Base-by-base conservation (phyloP, 2,329 filamentous ascomycete genomes). In the Colletotrichum coccodes region DNA sequence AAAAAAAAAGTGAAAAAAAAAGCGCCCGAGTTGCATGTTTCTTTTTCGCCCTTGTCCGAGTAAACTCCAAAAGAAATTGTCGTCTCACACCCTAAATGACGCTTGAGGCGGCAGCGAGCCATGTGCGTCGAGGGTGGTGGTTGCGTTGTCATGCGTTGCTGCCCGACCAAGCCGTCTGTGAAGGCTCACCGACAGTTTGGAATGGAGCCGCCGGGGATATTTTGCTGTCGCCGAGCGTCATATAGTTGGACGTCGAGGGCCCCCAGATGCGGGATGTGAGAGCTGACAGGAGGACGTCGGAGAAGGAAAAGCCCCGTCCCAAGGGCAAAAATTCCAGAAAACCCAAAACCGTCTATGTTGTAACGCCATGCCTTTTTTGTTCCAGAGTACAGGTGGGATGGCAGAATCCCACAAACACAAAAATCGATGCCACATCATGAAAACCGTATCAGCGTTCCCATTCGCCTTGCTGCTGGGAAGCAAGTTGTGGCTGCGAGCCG, bases 401-500 rank as follows among this genome's bases (percentile, higher is more conserved):
- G 32, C 67, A 56, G 23, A 44, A 58, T 59, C 65, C 61, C 61
- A 60, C 58, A 66, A 71, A 71, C 42, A 63, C 71, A 63, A 47
- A 66, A 68, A 65, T 63, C 52, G 64, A 71, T 71, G 68, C 70
- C 67, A 65, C 68, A 65, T 66, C 68, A 44, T 71, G 65, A 70
- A 71, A 63, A 63, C 65, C 69, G 65, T 67, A 12, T 64, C 54
- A 64, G 60, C 56, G 62, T 63, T 70, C 70, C 71, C 62, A 50
- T 62, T 61, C 56, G 64, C 57, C 49, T 76, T 77, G 77, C 77
- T 79, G 76, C 79, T 80, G 77, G 75, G 76, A 79, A 79, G 78
- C 78, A 77, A 79, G 74, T 72, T 70, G 71, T 79, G 78, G 79
- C 79, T 76, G 72, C 66, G 78, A 78, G 79, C 78, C 79, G 73